Evolutionary conservation across 163 green algal genomes (phyloP).

Genomic region (Prototheca stagnorum): DNA sequence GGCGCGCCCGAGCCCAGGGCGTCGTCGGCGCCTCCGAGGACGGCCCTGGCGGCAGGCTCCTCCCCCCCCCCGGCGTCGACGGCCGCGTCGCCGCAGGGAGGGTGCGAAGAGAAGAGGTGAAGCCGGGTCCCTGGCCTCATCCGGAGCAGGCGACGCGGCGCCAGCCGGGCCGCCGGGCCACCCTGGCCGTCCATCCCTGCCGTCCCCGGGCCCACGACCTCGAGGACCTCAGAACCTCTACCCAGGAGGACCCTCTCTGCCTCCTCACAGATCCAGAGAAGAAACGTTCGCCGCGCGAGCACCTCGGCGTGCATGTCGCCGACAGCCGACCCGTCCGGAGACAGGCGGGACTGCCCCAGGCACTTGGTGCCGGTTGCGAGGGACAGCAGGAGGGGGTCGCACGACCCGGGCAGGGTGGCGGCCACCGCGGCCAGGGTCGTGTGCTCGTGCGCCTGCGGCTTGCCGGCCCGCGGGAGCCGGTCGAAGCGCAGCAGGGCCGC

Average conservation of each 20-base stretch:
- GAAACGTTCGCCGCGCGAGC: slow-evolving; percentile 40
- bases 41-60: too few relatives aligned
- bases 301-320: slow-evolving; percentile 73
- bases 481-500: slow-evolving; percentile 21
- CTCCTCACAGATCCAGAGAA: slow-evolving; percentile 46
- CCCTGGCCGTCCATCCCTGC: too few relatives aligned
- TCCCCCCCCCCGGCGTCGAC: slow-evolving; percentile 38
- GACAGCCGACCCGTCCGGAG: slow-evolving; percentile 23
- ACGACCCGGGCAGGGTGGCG: background rate
- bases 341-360: slow-evolving; percentile 24
- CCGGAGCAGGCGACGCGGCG: too few relatives aligned
- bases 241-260: slow-evolving; percentile 7
- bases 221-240: too few relatives aligned
- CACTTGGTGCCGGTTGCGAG: slow-evolving; percentile 73
- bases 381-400: slow-evolving; percentile 18
- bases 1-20: too few relatives aligned
- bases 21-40: too few relatives aligned
- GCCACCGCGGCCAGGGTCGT: slow-evolving; percentile 52
- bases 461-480: slow-evolving; percentile 48
- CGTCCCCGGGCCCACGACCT: too few relatives aligned
- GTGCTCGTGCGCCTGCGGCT: slow-evolving; percentile 62
- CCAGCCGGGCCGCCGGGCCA: too few relatives aligned
- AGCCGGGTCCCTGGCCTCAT: slow-evolving; percentile 38
- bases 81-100: slow-evolving; percentile 66
- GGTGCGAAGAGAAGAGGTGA: slow-evolving; percentile 60